A percentile compares a stretch with the other conserved stretches of the same genome.
phyloP scores from a whole-genome alignment of 225 moss, liverwort and hornwort species.

The Bryoerythrophyllum caledonicum region DNA sequence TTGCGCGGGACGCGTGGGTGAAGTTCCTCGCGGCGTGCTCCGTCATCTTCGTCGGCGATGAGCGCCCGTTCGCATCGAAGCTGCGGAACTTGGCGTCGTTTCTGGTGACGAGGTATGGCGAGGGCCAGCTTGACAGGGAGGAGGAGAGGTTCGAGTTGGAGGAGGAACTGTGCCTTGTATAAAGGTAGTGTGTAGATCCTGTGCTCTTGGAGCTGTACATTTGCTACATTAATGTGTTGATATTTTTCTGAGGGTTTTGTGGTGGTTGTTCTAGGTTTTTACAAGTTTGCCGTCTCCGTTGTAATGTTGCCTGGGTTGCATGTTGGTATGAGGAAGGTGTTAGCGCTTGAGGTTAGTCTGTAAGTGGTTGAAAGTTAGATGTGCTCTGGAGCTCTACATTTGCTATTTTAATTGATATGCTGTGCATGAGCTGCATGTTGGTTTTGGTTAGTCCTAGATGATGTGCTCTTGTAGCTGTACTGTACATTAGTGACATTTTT shows the following conservation, averaged over 20 bases:
- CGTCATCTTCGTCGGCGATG: slow-evolving; percentile 49
- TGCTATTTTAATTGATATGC: too few species aligned
- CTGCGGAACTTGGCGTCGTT: slow-evolving; percentile 53
- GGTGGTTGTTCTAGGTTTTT: background rate
- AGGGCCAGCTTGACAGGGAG: slow-evolving; percentile 37
- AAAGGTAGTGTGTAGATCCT: background rate
- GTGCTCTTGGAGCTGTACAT: slow-evolving; percentile 7
- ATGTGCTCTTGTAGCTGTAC: too few species aligned
- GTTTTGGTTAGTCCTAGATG: too few species aligned
- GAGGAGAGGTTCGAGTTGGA: background rate
- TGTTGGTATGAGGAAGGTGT: too few species aligned
- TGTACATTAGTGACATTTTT: too few species aligned
- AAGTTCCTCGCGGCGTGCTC: slow-evolving; percentile 43
- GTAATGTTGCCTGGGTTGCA: background rate
- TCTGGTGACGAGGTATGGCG: slow-evolving; percentile 41
- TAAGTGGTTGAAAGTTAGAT: too few species aligned
- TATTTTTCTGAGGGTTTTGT: background rate
- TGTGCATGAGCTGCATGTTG: too few species aligned
- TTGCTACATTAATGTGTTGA: slow-evolving; percentile 6
- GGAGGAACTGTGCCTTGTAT: background rate
- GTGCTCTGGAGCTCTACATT: too few species aligned
- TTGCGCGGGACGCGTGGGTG: slow-evolving; percentile 34
- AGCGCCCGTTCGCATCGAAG: slow-evolving; percentile 56
- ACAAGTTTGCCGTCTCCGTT: background rate
- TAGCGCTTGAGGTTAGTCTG: too few species aligned